A percentile compares a stretch with the other conserved stretches of the same genome.
These are phyloP conservation scores for Clitopilus hobsonii DNA, from an alignment of 768 basidiomycete genomes.

Conservation along the genomic window DNA sequence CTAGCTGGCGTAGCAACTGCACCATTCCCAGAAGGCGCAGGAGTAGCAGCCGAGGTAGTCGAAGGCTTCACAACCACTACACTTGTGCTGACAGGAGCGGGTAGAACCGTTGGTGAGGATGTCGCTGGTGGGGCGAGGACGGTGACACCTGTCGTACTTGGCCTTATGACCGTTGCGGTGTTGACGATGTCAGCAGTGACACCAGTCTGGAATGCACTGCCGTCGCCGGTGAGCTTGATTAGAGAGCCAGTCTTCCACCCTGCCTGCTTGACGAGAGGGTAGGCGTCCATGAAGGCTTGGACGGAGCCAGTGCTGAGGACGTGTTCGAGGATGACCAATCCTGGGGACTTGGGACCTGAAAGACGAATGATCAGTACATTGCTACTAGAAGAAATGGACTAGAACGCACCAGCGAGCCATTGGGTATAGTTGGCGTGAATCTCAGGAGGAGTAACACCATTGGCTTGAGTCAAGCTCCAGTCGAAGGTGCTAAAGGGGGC, in stretches of 20 bases:
- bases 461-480: conserved; percentile 55
- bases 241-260: conserved; percentile 70
- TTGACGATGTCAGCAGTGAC: background rate
- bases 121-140: background rate
- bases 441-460: conserved; percentile 37
- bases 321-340: conserved; percentile 82
- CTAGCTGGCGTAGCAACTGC: background rate
- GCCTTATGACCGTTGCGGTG: background rate
- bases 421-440: conserved; percentile 46
- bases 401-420: conserved; percentile 49
- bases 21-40: background rate
- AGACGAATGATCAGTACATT: background rate
- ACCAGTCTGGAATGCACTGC: conserved; percentile 35
- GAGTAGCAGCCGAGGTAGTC: background rate
- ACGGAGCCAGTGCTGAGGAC: conserved; percentile 64
- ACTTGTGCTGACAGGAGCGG: background rate
- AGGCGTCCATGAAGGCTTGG: conserved; percentile 60
- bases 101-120: background rate
- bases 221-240: conserved; percentile 35
- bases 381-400: background rate
- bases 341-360: conserved; percentile 65
- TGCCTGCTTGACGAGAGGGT: conserved; percentile 55
- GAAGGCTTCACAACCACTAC: background rate
- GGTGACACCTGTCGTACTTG: too few species aligned
- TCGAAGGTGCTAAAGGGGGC: conserved; percentile 58